A percentile compares a stretch with the other conserved stretches of the same genome.
Evolutionary conservation across 1,284 basidiomycete genomes (phyloP).

Genomic region (Papiliotrema fonsecae): DNA sequence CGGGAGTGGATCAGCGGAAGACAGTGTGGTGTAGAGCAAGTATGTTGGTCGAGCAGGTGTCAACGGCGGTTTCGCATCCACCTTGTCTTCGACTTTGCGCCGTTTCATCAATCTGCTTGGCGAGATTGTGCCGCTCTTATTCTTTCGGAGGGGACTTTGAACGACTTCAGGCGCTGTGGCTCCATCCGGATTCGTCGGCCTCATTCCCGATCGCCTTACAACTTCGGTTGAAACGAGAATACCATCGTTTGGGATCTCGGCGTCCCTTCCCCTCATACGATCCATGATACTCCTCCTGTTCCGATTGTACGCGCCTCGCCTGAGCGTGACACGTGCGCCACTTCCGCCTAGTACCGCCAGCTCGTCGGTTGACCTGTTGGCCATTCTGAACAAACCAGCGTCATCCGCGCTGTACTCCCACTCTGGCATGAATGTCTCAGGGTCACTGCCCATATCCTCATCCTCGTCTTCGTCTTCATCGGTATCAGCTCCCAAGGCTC

Average conservation of each 20-base stretch:
- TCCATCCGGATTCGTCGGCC: too few species aligned
- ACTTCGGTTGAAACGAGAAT: too few species aligned
- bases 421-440: neutral
- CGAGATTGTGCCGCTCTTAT: too few species aligned
- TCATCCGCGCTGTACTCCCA: too few species aligned
- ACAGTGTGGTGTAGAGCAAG: slow-evolving; percentile 14
- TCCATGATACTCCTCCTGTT: too few species aligned
- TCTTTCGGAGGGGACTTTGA: too few species aligned
- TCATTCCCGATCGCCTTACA: too few species aligned
- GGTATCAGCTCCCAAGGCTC: neutral
- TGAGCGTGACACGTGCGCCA: slow-evolving; percentile 2
- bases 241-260: too few species aligned
- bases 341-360: slow-evolving; percentile 1
- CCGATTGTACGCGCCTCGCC: slow-evolving; percentile 5
- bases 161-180: too few species aligned
- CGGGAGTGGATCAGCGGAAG: slow-evolving; percentile 9
- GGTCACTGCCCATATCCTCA: neutral
- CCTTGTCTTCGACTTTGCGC: slow-evolving; percentile 1
- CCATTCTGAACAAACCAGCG: neutral
- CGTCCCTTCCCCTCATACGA: too few species aligned
- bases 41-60: slow-evolving; percentile 12
- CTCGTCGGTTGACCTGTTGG: neutral
- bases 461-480: neutral
- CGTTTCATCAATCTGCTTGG: neutral
- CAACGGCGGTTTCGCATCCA: neutral